Conservation (phyloP, 495 filamentous ascomycete species). For the Hypoxylon subgilvum region DNA sequence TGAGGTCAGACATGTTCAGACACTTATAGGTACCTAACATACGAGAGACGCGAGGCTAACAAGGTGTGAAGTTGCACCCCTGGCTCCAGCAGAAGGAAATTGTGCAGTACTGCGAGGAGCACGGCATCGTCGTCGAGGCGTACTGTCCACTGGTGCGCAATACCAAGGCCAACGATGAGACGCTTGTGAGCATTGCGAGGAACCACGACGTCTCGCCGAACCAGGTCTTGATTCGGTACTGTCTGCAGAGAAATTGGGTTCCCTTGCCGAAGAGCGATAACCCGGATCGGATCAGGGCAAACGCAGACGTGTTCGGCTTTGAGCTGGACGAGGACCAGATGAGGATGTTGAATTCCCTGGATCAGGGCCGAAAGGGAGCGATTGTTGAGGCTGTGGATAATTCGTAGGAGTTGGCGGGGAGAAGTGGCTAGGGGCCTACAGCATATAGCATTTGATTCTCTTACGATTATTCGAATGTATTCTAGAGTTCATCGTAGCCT, state of each 20-base stretch:
- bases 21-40: no score
- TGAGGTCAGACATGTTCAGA: no score
- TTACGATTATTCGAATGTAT: no score
- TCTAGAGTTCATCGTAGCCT: no score
- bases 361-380: slow-evolving; percentile 27
- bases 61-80: slow-evolving; percentile 64
- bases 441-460: no score
- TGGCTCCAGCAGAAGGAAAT: slow-evolving; percentile 70
- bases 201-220: slow-evolving; percentile 41
- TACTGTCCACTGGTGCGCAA: slow-evolving; percentile 52
- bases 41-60: no score
- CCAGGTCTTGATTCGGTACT: slow-evolving; percentile 55
- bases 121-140: slow-evolving; percentile 65
- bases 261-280: slow-evolving; percentile 62
- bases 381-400: slow-evolving; percentile 4
- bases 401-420: no score
- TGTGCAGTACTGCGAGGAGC: slow-evolving; percentile 63
- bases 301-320: slow-evolving; percentile 59
- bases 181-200: slow-evolving; percentile 37
- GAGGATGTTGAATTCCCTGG: slow-evolving; percentile 46
- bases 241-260: slow-evolving; percentile 55
- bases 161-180: slow-evolving; percentile 37
- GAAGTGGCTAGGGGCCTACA: no score
- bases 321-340: slow-evolving; percentile 54
- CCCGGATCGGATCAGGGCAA: slow-evolving; percentile 50